Evolutionary conservation across 495 filamentous ascomycete genomes (phyloP).

Genomic region (Pyrenopolyporus hunteri): DNA sequence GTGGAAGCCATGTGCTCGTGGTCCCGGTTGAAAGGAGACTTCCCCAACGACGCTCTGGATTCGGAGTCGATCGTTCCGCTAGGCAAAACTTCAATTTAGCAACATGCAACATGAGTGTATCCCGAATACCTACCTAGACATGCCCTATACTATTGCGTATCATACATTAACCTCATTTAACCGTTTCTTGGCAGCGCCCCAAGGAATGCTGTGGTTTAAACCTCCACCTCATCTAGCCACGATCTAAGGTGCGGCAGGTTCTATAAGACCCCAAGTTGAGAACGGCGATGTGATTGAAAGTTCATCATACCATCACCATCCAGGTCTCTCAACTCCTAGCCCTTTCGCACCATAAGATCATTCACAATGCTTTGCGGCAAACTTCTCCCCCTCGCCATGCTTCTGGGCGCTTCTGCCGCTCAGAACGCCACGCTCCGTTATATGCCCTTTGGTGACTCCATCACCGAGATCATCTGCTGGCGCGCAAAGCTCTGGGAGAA

Average conservation of each 20-base stretch:
- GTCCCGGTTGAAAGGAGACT: conserved; percentile 29
- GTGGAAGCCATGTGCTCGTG: conserved; percentile 30
- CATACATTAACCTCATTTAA: conserved; percentile 21
- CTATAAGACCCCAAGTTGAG: conserved; percentile 16
- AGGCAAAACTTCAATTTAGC: conserved; percentile 2
- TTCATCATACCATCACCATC: neutral
- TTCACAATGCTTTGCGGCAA: conserved; percentile 36
- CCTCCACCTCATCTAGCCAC: neutral
- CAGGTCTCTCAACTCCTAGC: neutral
- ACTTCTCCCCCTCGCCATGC: conserved; percentile 28
- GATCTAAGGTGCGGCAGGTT: neutral
- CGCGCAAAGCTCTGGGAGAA: conserved; percentile 52
- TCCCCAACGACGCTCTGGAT: conserved; percentile 1
- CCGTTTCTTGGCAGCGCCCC: conserved; percentile 16
- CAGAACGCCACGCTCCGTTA: conserved; percentile 45
- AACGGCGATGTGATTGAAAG: neutral
- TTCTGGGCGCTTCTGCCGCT: conserved; percentile 32
- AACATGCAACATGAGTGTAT: neutral
- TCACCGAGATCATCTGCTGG: conserved; percentile 60
- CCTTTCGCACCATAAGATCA: neutral
- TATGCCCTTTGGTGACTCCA: conserved; percentile 60
- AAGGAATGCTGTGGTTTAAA: neutral
- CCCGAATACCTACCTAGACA: conserved; percentile 6
- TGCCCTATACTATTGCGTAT: neutral
- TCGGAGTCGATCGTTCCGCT: conserved; percentile 28